Conservation (phyloP, 73 alveolate species). For the Diophrys appendiculata region DNA sequence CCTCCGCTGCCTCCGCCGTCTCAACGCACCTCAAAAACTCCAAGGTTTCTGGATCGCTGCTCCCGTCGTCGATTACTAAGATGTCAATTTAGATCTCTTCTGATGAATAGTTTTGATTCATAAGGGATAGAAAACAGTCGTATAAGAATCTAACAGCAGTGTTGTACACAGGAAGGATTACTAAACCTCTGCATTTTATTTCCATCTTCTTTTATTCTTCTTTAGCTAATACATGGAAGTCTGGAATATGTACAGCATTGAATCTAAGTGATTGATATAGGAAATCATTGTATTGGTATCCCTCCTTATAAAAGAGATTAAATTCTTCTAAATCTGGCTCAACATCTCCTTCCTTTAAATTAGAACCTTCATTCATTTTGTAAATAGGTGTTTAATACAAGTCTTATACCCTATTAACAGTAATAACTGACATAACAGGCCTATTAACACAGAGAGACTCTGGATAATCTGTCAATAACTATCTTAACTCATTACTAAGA, state of each 20-base stretch:
- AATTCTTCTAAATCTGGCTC: conserved; percentile 21
- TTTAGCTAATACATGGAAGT: not conserved
- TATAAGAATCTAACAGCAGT: conserved; percentile 43
- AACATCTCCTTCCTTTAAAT: conserved; percentile 12
- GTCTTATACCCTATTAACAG: conserved; percentile 69
- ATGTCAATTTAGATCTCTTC: conserved; percentile 1
- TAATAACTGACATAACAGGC: conserved; percentile 66
- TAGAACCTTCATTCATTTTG: conserved; percentile 12
- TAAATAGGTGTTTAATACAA: conserved; percentile 67
- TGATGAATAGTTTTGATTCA: conserved; percentile 49
- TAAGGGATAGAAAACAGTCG: conserved; percentile 65
- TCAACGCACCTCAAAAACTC: too few species aligned
- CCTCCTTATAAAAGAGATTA: conserved; percentile 1
- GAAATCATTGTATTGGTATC: conserved; percentile 7
- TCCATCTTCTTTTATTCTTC: not conserved
- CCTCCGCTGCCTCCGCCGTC: too few species aligned
- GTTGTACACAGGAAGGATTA: conserved; percentile 80
- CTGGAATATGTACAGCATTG: conserved; percentile 65
- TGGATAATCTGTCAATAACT: conserved; percentile 2
- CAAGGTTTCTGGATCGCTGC: too few species aligned
- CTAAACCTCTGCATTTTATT: conserved; percentile 37
- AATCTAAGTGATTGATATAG: conserved; percentile 15
- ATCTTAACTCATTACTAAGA: conserved; percentile 31
- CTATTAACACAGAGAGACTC: conserved; percentile 36
- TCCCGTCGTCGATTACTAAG: too few species aligned